Conservation (phyloP, 805 yeast species). For the Kazachstania kunashirensis region DNA sequence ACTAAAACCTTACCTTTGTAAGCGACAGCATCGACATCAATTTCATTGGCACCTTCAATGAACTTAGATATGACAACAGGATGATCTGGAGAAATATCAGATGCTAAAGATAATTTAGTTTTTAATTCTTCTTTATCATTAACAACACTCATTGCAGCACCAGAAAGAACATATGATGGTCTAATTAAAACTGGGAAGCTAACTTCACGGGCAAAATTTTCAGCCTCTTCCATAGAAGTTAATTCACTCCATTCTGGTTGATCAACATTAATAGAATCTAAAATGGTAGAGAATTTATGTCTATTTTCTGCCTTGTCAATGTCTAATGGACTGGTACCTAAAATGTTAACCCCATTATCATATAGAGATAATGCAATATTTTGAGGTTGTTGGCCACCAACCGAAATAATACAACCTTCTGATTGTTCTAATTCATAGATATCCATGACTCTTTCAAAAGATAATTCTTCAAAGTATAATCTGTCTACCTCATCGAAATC, state of each 20-base stretch:
- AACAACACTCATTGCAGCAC: constrained; percentile 98
- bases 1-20: constrained; percentile 77
- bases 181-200: constrained; percentile 94
- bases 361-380: constrained; percentile 85
- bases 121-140: constrained; percentile 70
- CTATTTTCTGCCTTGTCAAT: constrained; percentile 98
- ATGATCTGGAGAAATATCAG: constrained; percentile 88
- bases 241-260: constrained; percentile 98
- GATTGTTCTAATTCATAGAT: constrained; percentile 88
- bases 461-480: constrained; percentile 89
- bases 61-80: constrained; percentile 97
- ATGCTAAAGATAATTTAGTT: constrained; percentile 73
- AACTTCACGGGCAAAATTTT: constrained; percentile 71
- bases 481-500: constrained; percentile 98
- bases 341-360: constrained; percentile 70
- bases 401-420: constrained; percentile 86
- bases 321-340: constrained; percentile 91
- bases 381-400: constrained; percentile 97
- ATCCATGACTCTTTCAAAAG: constrained; percentile 94
- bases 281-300: constrained; percentile 89
- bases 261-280: constrained; percentile 86
- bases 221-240: constrained; percentile 77
- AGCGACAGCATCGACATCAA: constrained; percentile 96
- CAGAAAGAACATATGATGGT: constrained; percentile 93
- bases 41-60: constrained; percentile 92